A percentile compares a stretch with the other conserved stretches of the same genome.
Conservation (phyloP, 2,329 filamentous ascomycete species). For the Scedosporium apiospermum region DNA sequence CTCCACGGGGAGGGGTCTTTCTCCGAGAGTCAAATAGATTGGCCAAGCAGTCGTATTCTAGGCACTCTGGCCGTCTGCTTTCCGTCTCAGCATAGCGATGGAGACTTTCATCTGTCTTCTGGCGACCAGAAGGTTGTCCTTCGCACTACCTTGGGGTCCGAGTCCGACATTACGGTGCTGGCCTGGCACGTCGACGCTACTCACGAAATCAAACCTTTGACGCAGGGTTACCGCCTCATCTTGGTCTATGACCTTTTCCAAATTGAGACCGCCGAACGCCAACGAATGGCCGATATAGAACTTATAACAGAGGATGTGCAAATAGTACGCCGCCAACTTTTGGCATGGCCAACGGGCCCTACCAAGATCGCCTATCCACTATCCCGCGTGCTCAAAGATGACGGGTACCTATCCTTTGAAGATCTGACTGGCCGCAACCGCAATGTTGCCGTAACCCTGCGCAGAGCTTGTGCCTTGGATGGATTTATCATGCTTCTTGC, state of each 20-base stretch:
- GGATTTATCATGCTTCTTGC: not conserved
- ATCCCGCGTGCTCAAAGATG: not conserved
- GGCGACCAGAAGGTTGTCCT: constrained; percentile 21
- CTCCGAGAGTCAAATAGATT: constrained; percentile 36
- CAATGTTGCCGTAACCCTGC: not conserved
- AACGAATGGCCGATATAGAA: constrained; percentile 14
- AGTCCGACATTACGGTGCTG: constrained; percentile 12
- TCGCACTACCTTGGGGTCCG: constrained; percentile 14
- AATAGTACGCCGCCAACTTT: not conserved
- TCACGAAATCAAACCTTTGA: constrained; percentile 39
- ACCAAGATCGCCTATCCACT: not conserved
- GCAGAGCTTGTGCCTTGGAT: not conserved
- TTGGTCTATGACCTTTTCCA: constrained; percentile 41
- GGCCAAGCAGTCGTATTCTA: constrained; percentile 37
- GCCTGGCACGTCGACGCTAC: constrained; percentile 42
- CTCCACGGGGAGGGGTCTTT: constrained; percentile 40
- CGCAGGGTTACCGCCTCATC: constrained; percentile 37
- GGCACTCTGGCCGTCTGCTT: constrained; percentile 39
- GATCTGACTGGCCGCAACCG: not conserved
- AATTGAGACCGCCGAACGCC: constrained; percentile 9
- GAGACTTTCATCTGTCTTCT: constrained; percentile 31
- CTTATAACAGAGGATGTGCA: not conserved
- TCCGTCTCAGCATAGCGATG: constrained; percentile 37
- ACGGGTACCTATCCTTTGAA: not conserved
- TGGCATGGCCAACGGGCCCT: not conserved